Base-by-base conservation (phyloP, 2,329 filamentous ascomycete genomes). In the Claviceps citrina region DNA sequence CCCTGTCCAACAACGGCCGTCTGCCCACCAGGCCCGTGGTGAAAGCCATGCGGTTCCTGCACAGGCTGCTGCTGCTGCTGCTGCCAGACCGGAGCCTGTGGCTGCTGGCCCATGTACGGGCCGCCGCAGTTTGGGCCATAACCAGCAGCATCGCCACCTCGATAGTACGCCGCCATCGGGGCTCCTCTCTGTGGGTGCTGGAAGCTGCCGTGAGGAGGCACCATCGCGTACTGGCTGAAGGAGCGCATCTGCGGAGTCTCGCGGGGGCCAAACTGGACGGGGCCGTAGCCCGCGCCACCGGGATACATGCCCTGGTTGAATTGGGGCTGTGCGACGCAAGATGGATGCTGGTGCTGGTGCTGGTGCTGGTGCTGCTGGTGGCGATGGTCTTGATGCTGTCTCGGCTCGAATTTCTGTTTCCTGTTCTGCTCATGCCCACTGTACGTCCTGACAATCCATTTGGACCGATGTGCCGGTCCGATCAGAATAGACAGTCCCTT, bases 381-480 rank as follows among this genome's bases (percentile, higher is more conserved):
- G 6, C 12, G 31, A 10, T 33, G 31, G 18, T 22, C 12, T 4
- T 33, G 31, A 18, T 33, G 31, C 26, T 18, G 36, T 28, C 27
- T 33, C 15, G 27, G 37, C 15, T 43, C 36, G 9, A 18, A 12
- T 7, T 33, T 38, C 9, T 44, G 44, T 3, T 43, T 34, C n/a
- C 26, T 34, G 13, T 15, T 34, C 8, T 36, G n/a, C 26, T 28
- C 27, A 16, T 4, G 3, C 26, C 31, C 32, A 34, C 7, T n/a
- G 18, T 42, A 37, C 2, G 31, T 13, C n/a, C 26, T 32, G n/a
- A 40, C 39, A 20, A 48, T 41, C 58, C 58, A 61, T 42, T 58
- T 61, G 2, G 56, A 60, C 20, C 54, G 47, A 35, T 53, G 32
- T 5, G 50, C 46, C 3, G 58, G 52, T 4, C 43, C 43, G 22